These are phyloP conservation scores for Ciborinia camelliae DNA, from an alignment of 2,329 filamentous ascomycete species.

Conservation along the genomic window DNA sequence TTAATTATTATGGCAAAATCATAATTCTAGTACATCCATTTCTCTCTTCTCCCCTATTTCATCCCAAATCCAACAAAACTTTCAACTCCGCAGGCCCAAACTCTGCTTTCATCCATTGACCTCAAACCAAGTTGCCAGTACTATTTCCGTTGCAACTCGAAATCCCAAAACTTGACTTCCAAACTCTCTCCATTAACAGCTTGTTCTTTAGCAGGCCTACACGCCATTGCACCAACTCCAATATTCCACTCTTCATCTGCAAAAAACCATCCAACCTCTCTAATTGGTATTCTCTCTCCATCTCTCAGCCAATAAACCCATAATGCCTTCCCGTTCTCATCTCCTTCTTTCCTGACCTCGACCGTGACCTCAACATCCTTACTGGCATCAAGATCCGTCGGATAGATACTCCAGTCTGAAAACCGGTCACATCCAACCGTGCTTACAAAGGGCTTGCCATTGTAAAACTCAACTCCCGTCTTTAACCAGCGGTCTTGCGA, in stretches of 20 bases:
- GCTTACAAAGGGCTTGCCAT: background rate
- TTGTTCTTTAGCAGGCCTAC: constrained; percentile 6
- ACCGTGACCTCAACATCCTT: constrained; percentile 8
- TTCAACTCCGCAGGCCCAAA: no score
- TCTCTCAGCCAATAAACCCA: constrained; percentile 15
- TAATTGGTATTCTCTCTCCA: constrained; percentile 11
- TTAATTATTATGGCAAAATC: no score
- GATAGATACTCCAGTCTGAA: constrained; percentile 14
- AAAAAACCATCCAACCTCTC: constrained; percentile 17
- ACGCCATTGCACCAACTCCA: constrained; percentile 6
- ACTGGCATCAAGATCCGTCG: background rate
- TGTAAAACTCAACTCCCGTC: constrained; percentile 15
- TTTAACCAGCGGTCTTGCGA: constrained; percentile 12
- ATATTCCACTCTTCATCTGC: constrained; percentile 1
- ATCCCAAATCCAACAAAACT: background rate
- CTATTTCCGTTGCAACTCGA: background rate
- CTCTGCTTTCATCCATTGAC: background rate
- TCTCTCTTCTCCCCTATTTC: no score
- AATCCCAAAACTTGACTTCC: constrained; percentile 9
- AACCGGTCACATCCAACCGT: constrained; percentile 12
- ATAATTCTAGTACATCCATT: no score
- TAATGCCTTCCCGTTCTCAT: constrained; percentile 6
- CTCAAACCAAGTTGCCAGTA: no score
- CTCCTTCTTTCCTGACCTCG: constrained; percentile 7
- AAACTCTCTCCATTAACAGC: background rate